These are phyloP conservation scores for Cyberlindnera maclurae DNA, from an alignment of 805 yeast genomes.

Conservation along the genomic window DNA sequence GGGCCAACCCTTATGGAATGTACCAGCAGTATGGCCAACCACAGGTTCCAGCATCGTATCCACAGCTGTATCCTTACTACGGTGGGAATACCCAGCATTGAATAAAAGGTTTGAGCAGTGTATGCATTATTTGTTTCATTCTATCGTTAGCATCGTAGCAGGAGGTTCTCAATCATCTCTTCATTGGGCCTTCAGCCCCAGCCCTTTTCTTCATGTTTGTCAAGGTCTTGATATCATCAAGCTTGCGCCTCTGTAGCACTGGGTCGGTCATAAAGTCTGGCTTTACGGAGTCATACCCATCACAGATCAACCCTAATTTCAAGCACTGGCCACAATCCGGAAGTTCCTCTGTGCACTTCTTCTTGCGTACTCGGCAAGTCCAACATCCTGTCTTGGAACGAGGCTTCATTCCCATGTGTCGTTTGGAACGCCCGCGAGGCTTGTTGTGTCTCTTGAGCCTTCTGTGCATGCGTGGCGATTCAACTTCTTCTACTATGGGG, in stretches of 20 bases:
- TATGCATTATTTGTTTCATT: too few species aligned
- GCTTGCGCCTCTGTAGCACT: constrained; percentile 34
- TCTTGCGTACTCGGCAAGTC: constrained; percentile 70
- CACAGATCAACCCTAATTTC: constrained; percentile 51
- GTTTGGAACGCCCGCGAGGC: too few species aligned
- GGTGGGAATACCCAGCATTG: neutral
- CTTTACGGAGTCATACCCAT: constrained; percentile 40
- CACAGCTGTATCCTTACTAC: neutral
- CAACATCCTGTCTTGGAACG: constrained; percentile 64
- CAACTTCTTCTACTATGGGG: too few species aligned
- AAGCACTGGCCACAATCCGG: constrained; percentile 56
- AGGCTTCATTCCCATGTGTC: constrained; percentile 21
- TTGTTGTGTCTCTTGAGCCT: too few species aligned
- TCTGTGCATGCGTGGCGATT: too few species aligned
- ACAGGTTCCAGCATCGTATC: too few species aligned
- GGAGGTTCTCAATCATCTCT: constrained; percentile 18
- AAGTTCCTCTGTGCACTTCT: constrained; percentile 61
- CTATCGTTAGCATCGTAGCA: too few species aligned
- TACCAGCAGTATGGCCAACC: too few species aligned
- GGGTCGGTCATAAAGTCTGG: constrained; percentile 50
- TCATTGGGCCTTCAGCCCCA: too few species aligned
- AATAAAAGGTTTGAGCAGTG: too few species aligned
- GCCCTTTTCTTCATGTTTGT: constrained; percentile 35
- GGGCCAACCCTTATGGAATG: too few species aligned
- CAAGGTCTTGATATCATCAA: constrained; percentile 43